Base-by-base conservation (phyloP, 805 yeast species). In the Candida michaelii region DNA sequence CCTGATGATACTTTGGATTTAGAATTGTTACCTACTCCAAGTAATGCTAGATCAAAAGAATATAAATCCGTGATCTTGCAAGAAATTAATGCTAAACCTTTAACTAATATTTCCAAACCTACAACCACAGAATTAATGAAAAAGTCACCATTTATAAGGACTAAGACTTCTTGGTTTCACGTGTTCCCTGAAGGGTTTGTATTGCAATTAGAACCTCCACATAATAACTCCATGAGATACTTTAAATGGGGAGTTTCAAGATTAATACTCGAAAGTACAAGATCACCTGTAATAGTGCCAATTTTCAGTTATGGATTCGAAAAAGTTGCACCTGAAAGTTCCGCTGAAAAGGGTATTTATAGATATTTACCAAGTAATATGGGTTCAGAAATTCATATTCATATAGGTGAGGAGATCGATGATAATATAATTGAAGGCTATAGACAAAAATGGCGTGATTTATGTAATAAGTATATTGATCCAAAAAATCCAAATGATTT, bases 171-270 rank as follows among this genome's bases (percentile, higher is more conserved):
- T 0, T 91, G 98, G 98, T 79, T 93, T 45, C 98, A 91, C 59
- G 80, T 89, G 3, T 91, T 88, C 62, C 99, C 99, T 0, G 99
- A 91, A 61, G 96, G 95, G 0, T 88, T 83, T 59, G 98, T 91
- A 4, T 76, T 91, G 40, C 99, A 93, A 60, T 60, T 87, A 37
- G 75, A 82, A 46, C 82, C 83, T 27, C 97, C 97, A 0, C 81
- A 79, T 58, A 72, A 76, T 38, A 85, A 88, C 51, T 89, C 97
- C 3, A 87, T 93, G 93, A 72, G 97, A 48, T 91, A 87, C 63
- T 91, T 93, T 72, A 84, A 87, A 58, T 91, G 98, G 98, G 99
- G 99, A 0, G 82, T 89, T 1, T 79, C 96, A 2, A 73, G 99
- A 51, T 59, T 90, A 51, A 73, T 93, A 4, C 64, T 93, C 42